Base-by-base conservation (phyloP, 441 rosid species). In the Corymbia calophylla region DNA sequence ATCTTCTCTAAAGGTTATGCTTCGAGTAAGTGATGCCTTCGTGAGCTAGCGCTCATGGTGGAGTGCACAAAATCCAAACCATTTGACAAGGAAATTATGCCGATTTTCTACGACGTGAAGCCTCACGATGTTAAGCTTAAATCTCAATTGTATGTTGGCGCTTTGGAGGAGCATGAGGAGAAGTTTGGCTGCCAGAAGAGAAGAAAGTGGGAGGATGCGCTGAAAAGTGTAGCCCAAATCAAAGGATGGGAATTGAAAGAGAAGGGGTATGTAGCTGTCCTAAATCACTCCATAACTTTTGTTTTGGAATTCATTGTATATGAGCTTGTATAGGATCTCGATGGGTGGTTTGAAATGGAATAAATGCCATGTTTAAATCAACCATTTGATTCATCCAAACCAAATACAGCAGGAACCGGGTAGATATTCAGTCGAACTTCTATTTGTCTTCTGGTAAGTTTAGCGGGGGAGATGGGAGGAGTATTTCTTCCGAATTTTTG, bases 171-270 rank as follows among this genome's bases (percentile, higher is more conserved):
- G 73, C 73, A 66, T 2, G 44, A 32, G 21, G 18, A 68, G 0
- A 9, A 4, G 39, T 68, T 17, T 3, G 47, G 47, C 21, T 1
- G 4, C 13, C 7, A 32, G 4, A 68, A 0, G 6, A 68, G 80
- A 25, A 0, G 2, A 68, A 32, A 68, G 6, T 68, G 80, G 80
- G 80, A 68, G 80, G 47, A 68, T 68, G 47, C 47, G 25, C 47
- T 68, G 25, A 32, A 0, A 68, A 32, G 25, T 1, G 25, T 32
- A 0, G 11, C 80, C 25, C 6, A 17, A 9, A 68, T 68, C 80
- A 68, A 3, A 32, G 80, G 80, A 68, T 68, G 47, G 80, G 80
- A 32, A 2, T 1, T 68, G 25, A 32, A 68, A 68, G 4, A 17
- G 0, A 47, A 68, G 32, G 80, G 80, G 80, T 32, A 68, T 0